Base-by-base conservation (phyloP, 805 yeast species). In the Zygotorulaspora chibaensis region DNA sequence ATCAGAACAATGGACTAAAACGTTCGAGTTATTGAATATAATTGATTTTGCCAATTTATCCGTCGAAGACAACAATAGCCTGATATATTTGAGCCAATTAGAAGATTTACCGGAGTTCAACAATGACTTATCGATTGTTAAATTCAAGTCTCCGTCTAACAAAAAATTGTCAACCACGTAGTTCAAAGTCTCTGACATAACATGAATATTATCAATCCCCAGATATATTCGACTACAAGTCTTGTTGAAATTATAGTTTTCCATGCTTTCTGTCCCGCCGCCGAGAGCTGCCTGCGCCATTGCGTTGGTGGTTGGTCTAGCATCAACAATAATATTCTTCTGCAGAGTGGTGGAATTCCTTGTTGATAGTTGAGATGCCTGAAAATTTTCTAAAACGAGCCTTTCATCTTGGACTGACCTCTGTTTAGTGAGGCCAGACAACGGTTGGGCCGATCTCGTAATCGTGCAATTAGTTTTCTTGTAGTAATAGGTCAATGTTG, bases 181-280 rank as follows among this genome's bases (percentile, higher is more conserved):
- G 46, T 71, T 74, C 40, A 89, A 67, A 7, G 95, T 82, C 51
- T 90, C 97, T 50, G 96, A 74, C 87, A 93, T 88, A 2, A 87
- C 95, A 66, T 93, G 99, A 51, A 93, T 88, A 62, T 93, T 93
- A 59, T 93, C 99, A 36, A 93, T 88, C 31, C 95, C 95, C 50
- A 93, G 72, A 57, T 87, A 93, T 15, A 86, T 74, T 60, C 88
- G 83, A 50, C 77, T 71, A 4, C 58, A 58, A 6, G 59, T 52
- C 25, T 84, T 83, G 13, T 74, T 76, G 27, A 74, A 74, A 41
- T 81, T 75, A 67, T 93, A 91, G 59, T 88, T 80, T 46, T 91
- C 97, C 74, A 89, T 86, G 53, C 79, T 84, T 61, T 93, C 99
- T 0, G 96, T 84, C 1, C 99, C 99, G n/a, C 97, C 99, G 10